phyloP scores from a whole-genome alignment of 805 yeast species.

The Saccharomyces paradoxus region DNA sequence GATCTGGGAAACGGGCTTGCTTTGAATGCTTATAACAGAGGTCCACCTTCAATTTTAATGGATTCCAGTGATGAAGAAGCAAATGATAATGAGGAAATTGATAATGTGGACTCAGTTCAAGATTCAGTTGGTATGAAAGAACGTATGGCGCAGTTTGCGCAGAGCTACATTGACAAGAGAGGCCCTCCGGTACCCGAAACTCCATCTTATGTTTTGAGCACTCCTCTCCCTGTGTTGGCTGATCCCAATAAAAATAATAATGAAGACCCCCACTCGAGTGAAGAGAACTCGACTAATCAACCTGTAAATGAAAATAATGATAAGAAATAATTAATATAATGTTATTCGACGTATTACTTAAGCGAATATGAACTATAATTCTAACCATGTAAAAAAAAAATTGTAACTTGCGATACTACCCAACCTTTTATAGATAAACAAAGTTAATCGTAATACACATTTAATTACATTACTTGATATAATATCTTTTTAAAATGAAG shows the following conservation, averaged over 20 bases:
- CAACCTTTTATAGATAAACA: neutral
- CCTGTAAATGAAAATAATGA: neutral
- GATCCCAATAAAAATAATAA: neutral
- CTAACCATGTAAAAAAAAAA: neutral
- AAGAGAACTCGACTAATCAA: neutral
- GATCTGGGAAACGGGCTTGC: conserved; percentile 30
- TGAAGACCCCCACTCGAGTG: neutral
- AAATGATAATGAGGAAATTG: conserved; percentile 1
- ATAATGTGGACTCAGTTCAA: neutral
- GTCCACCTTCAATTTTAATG: conserved; percentile 33
- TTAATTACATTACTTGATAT: neutral
- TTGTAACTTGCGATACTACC: neutral
- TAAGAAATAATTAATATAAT: neutral
- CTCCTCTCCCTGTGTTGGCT: neutral
- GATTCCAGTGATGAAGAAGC: conserved; percentile 27
- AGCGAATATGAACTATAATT: neutral
- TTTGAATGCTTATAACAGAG: conserved; percentile 27
- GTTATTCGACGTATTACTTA: neutral
- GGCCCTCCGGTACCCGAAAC: neutral
- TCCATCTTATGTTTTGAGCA: neutral
- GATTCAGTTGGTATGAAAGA: neutral
- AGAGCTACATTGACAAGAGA: neutral
- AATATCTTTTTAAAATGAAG: neutral
- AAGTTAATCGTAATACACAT: neutral
- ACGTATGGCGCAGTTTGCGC: neutral